Evolutionary conservation across 2,329 filamentous ascomycete species (phyloP), one percentile per base, ranked within the genome.

Genomic region (Fusarium camptoceras): DNA sequence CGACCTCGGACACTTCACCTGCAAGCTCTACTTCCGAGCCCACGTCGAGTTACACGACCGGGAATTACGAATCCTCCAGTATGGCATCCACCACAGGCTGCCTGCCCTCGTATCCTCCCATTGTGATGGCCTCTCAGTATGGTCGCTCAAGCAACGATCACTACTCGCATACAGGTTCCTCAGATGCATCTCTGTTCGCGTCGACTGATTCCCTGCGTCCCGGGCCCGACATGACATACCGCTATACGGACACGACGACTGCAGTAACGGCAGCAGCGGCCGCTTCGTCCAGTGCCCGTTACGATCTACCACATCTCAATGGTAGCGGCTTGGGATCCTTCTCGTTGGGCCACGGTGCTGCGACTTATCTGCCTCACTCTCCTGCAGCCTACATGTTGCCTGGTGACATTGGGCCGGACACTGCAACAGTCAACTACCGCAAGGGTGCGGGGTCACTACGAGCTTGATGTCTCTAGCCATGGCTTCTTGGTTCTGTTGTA

Each of bases 221-320:
- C 18, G 59, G 64, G 5, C 54, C 68, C 27, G 73, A 77, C 31
- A 73, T 78, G 60, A 64, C 73, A 24, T 79, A 79, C 71, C 75
- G 77, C 54, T 79, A 79, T 63, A 71, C 68, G 6, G 77, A 78
- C 49, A 76, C 76, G 27, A 77, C 76, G 24, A 68, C 62, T 10
- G 49, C 63, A 41, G 67, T 68, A 9, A 42, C 64, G 5, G 69
- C 59, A 10, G 60, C 69, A 8, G 61, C 66, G 10, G 53, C 49
- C 14, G 48, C 51, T 24, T 54, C 59, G 11, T 28, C 57, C 3
- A 54, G 56, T 68, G 50, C 50, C 48, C 68, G 68, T 22, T 69
- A 69, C 44, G 68, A 59, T 22, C 41, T 66, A 34, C 47, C 66
- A 53, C 63, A 57, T 39, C 55, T 71, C n/a, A 59, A 59, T 28